Conservation (phyloP, 768 basidiomycete genomes). For the Tulasnella sp. region DNA sequence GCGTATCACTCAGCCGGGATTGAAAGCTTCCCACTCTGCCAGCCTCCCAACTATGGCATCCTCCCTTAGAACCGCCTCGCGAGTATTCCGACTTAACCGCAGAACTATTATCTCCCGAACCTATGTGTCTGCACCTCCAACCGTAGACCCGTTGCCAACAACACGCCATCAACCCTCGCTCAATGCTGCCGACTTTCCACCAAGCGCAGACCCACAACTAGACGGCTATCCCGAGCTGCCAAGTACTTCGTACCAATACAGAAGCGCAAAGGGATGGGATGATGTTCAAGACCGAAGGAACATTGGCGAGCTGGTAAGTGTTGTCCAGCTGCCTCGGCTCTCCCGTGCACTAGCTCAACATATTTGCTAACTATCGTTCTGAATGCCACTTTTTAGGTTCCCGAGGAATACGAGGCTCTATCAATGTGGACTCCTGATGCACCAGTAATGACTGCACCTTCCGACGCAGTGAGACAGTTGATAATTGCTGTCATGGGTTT, state of each 20-base stretch:
- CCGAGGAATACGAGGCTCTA: conserved; percentile 67
- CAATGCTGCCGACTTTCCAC: conserved; percentile 5
- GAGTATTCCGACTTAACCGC: too few relatives aligned
- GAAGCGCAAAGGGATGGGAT: conserved; percentile 60
- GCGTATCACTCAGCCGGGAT: too few relatives aligned
- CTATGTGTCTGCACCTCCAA: too few relatives aligned
- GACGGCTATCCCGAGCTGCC: conserved; percentile 66
- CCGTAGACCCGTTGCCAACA: too few relatives aligned
- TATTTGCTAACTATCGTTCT: background rate
- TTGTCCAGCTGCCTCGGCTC: conserved; percentile 12
- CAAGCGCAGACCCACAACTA: conserved; percentile 47
- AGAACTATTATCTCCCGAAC: too few relatives aligned
- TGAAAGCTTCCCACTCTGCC: too few relatives aligned
- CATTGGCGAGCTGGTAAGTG: conserved; percentile 65
- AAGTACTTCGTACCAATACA: conserved; percentile 51
- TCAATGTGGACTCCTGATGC: conserved; percentile 86
- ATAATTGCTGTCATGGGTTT: conserved; percentile 42
- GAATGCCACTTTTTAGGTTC: conserved; percentile 39
- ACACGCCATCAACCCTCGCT: background rate
- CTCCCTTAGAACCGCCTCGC: too few relatives aligned
- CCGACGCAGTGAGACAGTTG: conserved; percentile 57
- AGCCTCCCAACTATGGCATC: too few relatives aligned
- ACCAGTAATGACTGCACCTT: conserved; percentile 35
- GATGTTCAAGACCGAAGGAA: conserved; percentile 69
- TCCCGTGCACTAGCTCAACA: conserved; percentile 15